Evolutionary conservation across 768 basidiomycete species (phyloP).

Genomic region (Boletellus ananas): DNA sequence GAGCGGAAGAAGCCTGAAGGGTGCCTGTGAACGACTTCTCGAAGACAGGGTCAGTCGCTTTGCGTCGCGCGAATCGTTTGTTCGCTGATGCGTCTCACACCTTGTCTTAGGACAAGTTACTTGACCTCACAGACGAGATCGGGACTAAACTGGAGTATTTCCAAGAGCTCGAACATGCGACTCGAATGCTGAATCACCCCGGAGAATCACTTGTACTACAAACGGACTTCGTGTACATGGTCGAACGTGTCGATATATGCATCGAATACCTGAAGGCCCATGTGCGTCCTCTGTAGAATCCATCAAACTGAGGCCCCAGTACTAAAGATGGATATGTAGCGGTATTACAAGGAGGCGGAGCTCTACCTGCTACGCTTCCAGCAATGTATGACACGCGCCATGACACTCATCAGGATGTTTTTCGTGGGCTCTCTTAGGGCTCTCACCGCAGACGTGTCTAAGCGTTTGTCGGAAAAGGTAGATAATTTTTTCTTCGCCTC

Average conservation of each 20-base stretch:
- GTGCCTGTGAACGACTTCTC: constrained; percentile 84
- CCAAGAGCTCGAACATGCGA: constrained; percentile 89
- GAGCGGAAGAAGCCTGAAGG: constrained; percentile 85
- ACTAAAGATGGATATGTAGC: constrained; percentile 41
- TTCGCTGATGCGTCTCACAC: constrained; percentile 1
- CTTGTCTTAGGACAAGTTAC: constrained; percentile 58
- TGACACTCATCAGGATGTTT: constrained; percentile 98
- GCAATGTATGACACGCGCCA: constrained; percentile 95
- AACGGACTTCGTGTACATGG: constrained; percentile 92
- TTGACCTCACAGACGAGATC: constrained; percentile 81
- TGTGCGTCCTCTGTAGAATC: constrained; percentile 44
- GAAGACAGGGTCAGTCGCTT: constrained; percentile 73
- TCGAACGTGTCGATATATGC: constrained; percentile 92
- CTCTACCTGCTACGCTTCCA: constrained; percentile 95
- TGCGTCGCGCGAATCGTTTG: not conserved
- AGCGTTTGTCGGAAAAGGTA: constrained; percentile 73
- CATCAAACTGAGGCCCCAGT: not conserved
- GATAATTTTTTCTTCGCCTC: not conserved
- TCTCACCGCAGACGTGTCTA: constrained; percentile 73
- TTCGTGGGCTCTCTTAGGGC: constrained; percentile 83
- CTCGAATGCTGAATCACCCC: constrained; percentile 90
- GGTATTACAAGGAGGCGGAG: constrained; percentile 89
- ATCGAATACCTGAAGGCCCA: constrained; percentile 86
- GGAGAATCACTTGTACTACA: constrained; percentile 89
- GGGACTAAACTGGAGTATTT: constrained; percentile 84